A percentile compares a stretch with the other conserved stretches of the same genome.
Evolutionary conservation across 2,329 filamentous ascomycete genomes (phyloP).

Genomic region (Sporothrix dimorphospora): DNA sequence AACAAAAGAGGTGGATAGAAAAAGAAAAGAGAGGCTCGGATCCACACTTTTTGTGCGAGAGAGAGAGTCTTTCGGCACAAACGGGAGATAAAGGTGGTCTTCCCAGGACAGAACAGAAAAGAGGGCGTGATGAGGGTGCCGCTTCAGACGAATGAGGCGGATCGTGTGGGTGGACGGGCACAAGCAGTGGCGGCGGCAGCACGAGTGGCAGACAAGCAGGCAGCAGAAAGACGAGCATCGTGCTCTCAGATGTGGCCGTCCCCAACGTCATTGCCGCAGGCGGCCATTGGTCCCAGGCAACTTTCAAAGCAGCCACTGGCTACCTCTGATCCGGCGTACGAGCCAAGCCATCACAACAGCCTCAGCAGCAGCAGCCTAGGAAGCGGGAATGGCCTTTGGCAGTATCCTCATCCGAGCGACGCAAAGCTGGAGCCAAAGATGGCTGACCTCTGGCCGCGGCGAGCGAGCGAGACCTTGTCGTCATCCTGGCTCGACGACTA

Average conservation of each 20-base stretch:
- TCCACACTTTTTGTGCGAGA: not conserved
- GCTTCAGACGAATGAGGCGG: not conserved
- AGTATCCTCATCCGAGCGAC: not conserved
- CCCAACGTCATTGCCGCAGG: not conserved
- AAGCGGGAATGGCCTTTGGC: not conserved
- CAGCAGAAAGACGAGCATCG: not conserved
- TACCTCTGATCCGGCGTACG: not conserved
- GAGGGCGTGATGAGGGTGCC: not conserved
- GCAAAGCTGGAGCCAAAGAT: not conserved
- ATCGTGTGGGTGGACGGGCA: not conserved
- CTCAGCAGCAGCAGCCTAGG: not conserved
- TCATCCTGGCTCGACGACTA: slow-evolving; percentile 5
- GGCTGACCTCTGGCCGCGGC: slow-evolving; percentile 8
- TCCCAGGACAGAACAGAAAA: not conserved
- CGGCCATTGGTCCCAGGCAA: not conserved
- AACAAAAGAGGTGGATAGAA: not conserved
- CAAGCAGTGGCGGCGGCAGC: not conserved
- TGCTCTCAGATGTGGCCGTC: slow-evolving; percentile 16
- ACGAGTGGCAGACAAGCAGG: not conserved
- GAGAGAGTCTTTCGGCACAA: not conserved
- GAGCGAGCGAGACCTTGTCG: not conserved
- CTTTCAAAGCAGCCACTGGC: not conserved
- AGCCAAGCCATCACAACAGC: not conserved
- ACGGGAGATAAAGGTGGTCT: not conserved
- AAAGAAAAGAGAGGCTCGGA: not conserved